Percentiles rank a stretch among this genome's conserved stretches.
These are phyloP conservation scores for Raphanus hybrid DNA, from an alignment of 441 rosid species.

Conservation along the genomic window DNA sequence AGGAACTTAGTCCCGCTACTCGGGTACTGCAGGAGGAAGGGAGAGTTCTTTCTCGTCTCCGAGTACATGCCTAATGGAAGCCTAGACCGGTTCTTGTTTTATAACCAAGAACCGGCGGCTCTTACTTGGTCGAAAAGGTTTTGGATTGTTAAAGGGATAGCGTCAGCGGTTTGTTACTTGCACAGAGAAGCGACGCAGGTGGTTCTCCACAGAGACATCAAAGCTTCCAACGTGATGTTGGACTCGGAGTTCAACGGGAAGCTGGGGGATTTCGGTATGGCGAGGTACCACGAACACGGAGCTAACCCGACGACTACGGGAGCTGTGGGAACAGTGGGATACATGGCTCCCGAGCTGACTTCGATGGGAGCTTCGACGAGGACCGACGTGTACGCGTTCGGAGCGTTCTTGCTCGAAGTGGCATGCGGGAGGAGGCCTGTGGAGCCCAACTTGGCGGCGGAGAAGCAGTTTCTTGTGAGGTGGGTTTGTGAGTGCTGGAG, in stretches of 20 bases:
- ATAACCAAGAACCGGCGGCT: not conserved
- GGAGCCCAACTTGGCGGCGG: slow-evolving; percentile 20
- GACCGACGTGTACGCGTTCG: slow-evolving; percentile 65
- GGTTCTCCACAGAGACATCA: slow-evolving; percentile 71
- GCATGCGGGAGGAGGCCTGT: slow-evolving; percentile 63
- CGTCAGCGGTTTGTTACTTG: slow-evolving; percentile 56
- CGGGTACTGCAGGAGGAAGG: no score
- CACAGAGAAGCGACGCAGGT: slow-evolving; percentile 68
- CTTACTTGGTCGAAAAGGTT: slow-evolving; percentile 55
- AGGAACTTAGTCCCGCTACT: no score
- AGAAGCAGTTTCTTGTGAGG: slow-evolving; percentile 49
- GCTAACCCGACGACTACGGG: slow-evolving; percentile 47
- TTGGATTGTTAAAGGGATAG: slow-evolving; percentile 54
- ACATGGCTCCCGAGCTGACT: slow-evolving; percentile 63
- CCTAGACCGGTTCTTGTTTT: no score
- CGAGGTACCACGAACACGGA: slow-evolving; percentile 59
- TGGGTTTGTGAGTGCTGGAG: slow-evolving; percentile 60
- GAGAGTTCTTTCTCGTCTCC: no score
- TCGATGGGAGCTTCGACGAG: slow-evolving; percentile 51
- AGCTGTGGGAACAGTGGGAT: slow-evolving; percentile 64
- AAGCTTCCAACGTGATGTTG: slow-evolving; percentile 59
- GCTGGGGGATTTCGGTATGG: slow-evolving; percentile 73
- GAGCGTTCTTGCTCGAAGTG: slow-evolving; percentile 67
- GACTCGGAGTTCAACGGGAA: slow-evolving; percentile 52
- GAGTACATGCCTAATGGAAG: no score